Conservation (phyloP, 1,284 basidiomycete genomes). For the Mycosarcoma maydis region DNA sequence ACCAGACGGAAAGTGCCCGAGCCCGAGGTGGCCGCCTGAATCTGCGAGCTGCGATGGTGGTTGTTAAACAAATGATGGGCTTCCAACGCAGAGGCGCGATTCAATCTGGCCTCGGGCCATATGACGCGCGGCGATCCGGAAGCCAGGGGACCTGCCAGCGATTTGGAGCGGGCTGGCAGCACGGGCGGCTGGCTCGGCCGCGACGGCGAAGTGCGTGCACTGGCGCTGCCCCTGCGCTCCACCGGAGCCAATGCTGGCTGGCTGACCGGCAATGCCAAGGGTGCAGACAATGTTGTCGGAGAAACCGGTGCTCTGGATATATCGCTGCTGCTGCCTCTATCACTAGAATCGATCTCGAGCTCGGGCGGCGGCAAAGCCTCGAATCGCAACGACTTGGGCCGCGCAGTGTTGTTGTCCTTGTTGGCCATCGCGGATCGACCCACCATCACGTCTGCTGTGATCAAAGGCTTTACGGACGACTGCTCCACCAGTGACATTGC, state of each 20-base stretch:
- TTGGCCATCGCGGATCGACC: conserved; percentile 19
- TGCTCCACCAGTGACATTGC: too few species aligned
- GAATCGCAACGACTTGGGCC: conserved; percentile 45
- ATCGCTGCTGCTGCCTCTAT: not conserved
- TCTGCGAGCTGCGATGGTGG: conserved; percentile 36
- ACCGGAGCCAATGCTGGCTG: conserved; percentile 1
- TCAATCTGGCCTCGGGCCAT: conserved; percentile 11
- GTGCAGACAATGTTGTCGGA: conserved; percentile 3
- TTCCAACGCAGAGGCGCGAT: conserved; percentile 39
- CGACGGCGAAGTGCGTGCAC: conserved; percentile 22
- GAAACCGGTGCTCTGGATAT: conserved; percentile 4
- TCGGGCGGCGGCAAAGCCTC: conserved; percentile 26
- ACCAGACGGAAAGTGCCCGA: conserved; percentile 56
- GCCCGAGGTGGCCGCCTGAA: conserved; percentile 59
- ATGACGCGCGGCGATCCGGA: conserved; percentile 26
- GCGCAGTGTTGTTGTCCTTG: conserved; percentile 11
- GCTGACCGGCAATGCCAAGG: not conserved
- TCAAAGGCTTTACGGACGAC: too few species aligned
- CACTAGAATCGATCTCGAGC: not conserved
- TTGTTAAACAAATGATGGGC: conserved; percentile 40
- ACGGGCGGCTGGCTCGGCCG: conserved; percentile 16
- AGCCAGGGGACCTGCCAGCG: conserved; percentile 18
- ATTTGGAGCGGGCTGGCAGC: conserved; percentile 31
- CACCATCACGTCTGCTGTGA: conserved; percentile 1
- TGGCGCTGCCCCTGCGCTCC: conserved; percentile 17